Percentiles rank a stretch among this genome's conserved stretches.
phyloP scores from a whole-genome alignment of 164 flowering plant genomes.

The Santalum album region DNA sequence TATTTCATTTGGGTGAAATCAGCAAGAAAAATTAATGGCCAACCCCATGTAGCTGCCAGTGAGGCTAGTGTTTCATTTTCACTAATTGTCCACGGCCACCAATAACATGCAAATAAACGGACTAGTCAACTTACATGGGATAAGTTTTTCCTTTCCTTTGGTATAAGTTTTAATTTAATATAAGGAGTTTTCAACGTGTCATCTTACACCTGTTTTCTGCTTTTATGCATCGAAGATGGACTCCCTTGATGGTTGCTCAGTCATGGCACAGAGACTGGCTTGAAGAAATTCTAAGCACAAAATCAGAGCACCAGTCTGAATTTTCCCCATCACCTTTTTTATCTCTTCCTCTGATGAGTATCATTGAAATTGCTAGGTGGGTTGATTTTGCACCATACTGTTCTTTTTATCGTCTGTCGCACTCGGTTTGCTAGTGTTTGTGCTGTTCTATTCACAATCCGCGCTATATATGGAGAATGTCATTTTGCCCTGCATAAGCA shows the following conservation, averaged over 20 bases:
- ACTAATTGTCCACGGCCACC: neutral
- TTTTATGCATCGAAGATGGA: constrained; percentile 49
- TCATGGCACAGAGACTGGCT: constrained; percentile 82
- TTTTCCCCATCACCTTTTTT: constrained; percentile 59
- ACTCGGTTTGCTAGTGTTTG: too few species aligned
- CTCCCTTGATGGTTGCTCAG: constrained; percentile 85
- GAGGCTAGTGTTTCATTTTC: neutral
- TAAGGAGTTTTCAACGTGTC: too few species aligned
- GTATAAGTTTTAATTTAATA: too few species aligned
- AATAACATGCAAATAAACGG: too few species aligned
- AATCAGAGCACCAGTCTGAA: constrained; percentile 23
- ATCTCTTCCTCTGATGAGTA: constrained; percentile 85
- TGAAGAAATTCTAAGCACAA: constrained; percentile 49
- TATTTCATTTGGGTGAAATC: too few species aligned
- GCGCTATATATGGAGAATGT: too few species aligned
- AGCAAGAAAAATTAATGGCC: too few species aligned
- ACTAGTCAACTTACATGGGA: constrained; percentile 6
- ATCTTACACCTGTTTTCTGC: constrained; percentile 7
- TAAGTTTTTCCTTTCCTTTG: too few species aligned
- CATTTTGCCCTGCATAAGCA: too few species aligned
- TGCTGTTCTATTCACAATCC: too few species aligned
- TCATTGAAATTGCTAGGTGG: constrained; percentile 75
- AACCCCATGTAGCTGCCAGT: too few species aligned
- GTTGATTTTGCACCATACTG: neutral
- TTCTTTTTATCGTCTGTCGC: neutral